Evolutionary conservation across 2,329 filamentous ascomycete genomes (phyloP).

Genomic region (Knufia fluminis): DNA sequence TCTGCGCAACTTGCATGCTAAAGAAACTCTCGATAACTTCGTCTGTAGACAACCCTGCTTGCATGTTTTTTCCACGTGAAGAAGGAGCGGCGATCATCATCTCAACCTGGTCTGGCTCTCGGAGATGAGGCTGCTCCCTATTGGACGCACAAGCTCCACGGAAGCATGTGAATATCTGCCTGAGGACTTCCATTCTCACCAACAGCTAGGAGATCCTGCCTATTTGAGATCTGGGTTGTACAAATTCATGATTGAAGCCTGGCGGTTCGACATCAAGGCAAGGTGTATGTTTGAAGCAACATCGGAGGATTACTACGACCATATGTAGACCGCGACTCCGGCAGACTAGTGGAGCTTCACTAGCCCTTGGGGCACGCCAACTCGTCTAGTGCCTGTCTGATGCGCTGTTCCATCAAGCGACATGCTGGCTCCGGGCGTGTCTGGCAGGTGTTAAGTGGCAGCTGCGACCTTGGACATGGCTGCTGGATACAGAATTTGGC

Average conservation of each 20-base stretch:
- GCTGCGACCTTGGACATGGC: background rate
- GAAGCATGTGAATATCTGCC: background rate
- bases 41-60: no score
- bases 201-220: background rate
- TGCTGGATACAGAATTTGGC: background rate
- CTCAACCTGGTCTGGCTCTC: background rate
- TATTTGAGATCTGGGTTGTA: background rate
- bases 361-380: background rate
- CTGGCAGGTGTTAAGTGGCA: background rate
- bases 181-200: background rate
- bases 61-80: no score
- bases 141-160: no score
- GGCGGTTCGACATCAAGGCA: background rate
- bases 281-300: background rate
- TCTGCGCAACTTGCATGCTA: no score
- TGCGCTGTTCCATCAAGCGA: slow-evolving; percentile 2
- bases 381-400: background rate
- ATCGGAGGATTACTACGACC: background rate
- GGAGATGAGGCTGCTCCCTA: background rate
- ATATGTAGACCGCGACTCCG: no score
- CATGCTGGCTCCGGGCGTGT: background rate
- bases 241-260: background rate
- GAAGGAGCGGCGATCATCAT: background rate
- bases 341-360: background rate
- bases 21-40: no score